Conservation (phyloP, 257 asterid species). For the Cruciata laevipes region DNA sequence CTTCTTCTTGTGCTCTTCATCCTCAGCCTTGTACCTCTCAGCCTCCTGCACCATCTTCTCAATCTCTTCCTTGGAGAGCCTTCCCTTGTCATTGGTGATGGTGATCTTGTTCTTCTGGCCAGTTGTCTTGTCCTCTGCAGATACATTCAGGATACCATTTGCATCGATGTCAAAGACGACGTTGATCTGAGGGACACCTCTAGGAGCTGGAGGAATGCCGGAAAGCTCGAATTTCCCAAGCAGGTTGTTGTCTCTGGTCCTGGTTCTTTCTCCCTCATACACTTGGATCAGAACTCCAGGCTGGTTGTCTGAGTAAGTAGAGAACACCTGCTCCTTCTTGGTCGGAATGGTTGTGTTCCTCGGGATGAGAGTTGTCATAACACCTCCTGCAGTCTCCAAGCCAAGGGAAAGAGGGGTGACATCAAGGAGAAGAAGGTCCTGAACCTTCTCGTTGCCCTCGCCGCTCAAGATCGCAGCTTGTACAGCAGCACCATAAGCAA, state of each 20-base stretch:
- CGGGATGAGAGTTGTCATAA: slow-evolving; percentile 28
- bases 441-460: slow-evolving; percentile 33
- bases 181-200: slow-evolving; percentile 31
- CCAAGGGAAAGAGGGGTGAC: slow-evolving; percentile 30
- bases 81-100: slow-evolving; percentile 32
- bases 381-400: slow-evolving; percentile 32
- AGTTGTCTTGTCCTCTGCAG: slow-evolving; percentile 35
- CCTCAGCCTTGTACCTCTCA: slow-evolving; percentile 28
- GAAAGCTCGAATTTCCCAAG: slow-evolving; percentile 28
- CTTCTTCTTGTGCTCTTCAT: slow-evolving; percentile 31
- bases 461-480: slow-evolving; percentile 36
- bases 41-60: slow-evolving; percentile 38
- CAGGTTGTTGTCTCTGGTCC: slow-evolving; percentile 31
- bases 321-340: slow-evolving; percentile 31
- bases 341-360: slow-evolving; percentile 34
- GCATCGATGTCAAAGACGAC: slow-evolving; percentile 32
- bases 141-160: slow-evolving; percentile 27
- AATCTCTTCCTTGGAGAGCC: slow-evolving; percentile 29
- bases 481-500: slow-evolving; percentile 40
- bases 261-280: slow-evolving; percentile 29
- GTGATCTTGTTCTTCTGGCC: slow-evolving; percentile 34
- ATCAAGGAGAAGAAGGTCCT: slow-evolving; percentile 28
- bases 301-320: slow-evolving; percentile 29
- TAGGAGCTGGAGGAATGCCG: slow-evolving; percentile 30
- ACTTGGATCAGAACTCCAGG: slow-evolving; percentile 39